Evolutionary conservation across 2,329 filamentous ascomycete genomes (phyloP).

Genomic region (Aureobasidium mangrovei): DNA sequence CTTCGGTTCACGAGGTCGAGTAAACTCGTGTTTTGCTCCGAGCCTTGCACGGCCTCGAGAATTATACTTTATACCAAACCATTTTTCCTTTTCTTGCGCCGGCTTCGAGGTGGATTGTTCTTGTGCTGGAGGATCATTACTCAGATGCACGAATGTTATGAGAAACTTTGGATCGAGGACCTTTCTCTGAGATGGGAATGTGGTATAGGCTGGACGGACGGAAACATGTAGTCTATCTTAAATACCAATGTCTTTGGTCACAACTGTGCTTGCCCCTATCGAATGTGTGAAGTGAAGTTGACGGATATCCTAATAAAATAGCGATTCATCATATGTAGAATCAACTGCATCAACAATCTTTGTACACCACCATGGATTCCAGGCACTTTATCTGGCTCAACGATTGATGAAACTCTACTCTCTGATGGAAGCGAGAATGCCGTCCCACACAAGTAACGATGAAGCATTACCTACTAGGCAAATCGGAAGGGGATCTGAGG

Average conservation of each 20-base stretch:
- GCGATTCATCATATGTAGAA: too few relatives aligned
- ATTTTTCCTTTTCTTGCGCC: not conserved
- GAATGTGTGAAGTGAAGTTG: too few relatives aligned
- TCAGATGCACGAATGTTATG: slow-evolving; percentile 9
- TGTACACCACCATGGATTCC: too few relatives aligned
- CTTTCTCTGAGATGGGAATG: not conserved
- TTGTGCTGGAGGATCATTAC: not conserved
- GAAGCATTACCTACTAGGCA: too few relatives aligned
- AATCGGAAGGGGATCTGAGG: too few relatives aligned
- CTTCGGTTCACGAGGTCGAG: not conserved
- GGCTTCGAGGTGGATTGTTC: not conserved
- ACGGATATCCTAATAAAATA: not conserved
- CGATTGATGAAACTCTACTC: too few relatives aligned
- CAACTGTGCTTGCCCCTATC: not conserved
- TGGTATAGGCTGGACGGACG: not conserved
- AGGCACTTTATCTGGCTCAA: too few relatives aligned
- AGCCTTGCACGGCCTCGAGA: not conserved
- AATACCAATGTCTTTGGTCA: slow-evolving; percentile 1
- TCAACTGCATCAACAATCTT: too few relatives aligned
- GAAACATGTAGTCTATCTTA: not conserved
- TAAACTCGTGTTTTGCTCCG: not conserved
- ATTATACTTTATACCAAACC: not conserved
- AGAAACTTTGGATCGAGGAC: not conserved
- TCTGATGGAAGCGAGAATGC: too few relatives aligned
- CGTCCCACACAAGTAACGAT: too few relatives aligned